Conservation (phyloP, 345 rosid genomes). For the Noccaea bulbosa region DNA sequence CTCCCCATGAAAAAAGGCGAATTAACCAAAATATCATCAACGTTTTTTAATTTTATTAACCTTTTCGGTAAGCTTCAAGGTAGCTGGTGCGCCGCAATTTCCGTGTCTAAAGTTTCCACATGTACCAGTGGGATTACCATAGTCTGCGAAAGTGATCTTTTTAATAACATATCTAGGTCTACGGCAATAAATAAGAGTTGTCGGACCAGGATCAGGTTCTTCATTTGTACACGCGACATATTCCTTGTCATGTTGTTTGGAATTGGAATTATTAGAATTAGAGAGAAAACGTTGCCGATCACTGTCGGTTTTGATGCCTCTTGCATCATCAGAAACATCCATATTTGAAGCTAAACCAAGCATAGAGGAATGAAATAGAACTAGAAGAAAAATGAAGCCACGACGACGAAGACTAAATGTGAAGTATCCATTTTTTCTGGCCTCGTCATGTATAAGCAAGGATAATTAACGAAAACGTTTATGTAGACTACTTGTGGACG, state of each 20-base stretch:
- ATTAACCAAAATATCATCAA: background rate
- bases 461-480: background rate
- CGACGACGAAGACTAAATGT: background rate
- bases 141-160: conserved; percentile 26
- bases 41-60: background rate
- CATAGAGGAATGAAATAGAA: conserved; percentile 8
- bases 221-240: background rate
- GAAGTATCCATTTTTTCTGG: conserved; percentile 15
- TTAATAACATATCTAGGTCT: background rate
- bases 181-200: background rate
- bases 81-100: conserved; percentile 14
- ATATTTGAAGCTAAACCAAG: conserved; percentile 10
- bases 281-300: conserved; percentile 1
- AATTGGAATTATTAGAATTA: background rate
- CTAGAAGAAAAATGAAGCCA: conserved; percentile 15
- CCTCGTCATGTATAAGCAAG: background rate
- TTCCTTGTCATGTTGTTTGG: background rate
- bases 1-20: background rate
- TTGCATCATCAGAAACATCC: conserved; percentile 6
- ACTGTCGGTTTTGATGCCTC: background rate
- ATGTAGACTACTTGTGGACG: conserved; percentile 2
- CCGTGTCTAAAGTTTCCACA: conserved; percentile 26
- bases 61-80: conserved; percentile 21
- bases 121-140: conserved; percentile 31
- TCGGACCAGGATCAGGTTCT: background rate